phyloP scores from a whole-genome alignment of 1,139 yeast species.

The Entelexis sorbosivorans region DNA sequence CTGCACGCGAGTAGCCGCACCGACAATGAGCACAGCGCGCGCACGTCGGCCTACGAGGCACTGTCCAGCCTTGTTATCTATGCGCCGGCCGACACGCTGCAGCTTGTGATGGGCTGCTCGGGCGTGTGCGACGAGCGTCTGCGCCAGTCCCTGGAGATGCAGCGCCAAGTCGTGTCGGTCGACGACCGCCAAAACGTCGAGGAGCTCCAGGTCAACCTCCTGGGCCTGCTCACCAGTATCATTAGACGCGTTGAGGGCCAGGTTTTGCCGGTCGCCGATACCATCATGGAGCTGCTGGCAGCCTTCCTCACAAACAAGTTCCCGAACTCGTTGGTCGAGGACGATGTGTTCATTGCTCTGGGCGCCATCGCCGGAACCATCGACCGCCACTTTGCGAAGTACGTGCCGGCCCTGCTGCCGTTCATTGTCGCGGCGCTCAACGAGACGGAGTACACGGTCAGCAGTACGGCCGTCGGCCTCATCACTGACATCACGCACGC shows the following conservation, averaged over 20 bases:
- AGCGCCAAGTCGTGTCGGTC: constrained; percentile 35
- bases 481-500: constrained; percentile 97
- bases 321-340: constrained; percentile 74
- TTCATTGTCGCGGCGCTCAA: constrained; percentile 65
- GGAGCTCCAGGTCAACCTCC: constrained; percentile 77
- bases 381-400: constrained; percentile 57
- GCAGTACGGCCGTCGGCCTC: constrained; percentile 83
- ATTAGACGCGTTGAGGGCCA: constrained; percentile 64
- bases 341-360: constrained; percentile 84
- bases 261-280: constrained; percentile 62
- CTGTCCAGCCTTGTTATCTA: constrained; percentile 69
- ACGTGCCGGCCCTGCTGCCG: constrained; percentile 75
- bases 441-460: constrained; percentile 72
- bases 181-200: constrained; percentile 73
- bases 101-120: constrained; percentile 60
- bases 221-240: constrained; percentile 77
- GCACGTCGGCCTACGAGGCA: constrained; percentile 95
- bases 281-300: constrained; percentile 71
- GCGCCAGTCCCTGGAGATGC: constrained; percentile 51
- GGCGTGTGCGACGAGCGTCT: constrained; percentile 61
- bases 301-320: constrained; percentile 50
- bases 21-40: constrained; percentile 77
- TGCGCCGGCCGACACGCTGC: constrained; percentile 61
- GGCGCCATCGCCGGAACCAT: constrained; percentile 79
- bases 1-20: constrained; percentile 54